These are phyloP conservation scores for Pseudocercospora crystallina DNA, from an alignment of 2,329 filamentous ascomycete species.

Conservation along the genomic window DNA sequence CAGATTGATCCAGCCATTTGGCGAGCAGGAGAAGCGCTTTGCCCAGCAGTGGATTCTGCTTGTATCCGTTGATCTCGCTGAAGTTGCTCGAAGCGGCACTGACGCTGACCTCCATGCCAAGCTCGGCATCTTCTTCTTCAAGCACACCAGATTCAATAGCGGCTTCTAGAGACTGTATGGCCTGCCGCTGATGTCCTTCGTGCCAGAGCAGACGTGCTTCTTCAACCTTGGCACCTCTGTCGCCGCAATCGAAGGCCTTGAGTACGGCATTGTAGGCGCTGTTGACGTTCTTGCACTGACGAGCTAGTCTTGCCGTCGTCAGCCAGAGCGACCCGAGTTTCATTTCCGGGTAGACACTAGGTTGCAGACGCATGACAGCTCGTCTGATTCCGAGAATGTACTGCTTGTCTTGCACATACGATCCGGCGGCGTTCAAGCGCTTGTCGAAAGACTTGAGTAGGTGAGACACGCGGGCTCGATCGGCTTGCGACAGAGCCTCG, in stretches of 20 bases:
- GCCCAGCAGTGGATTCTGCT: slow-evolving; percentile 64
- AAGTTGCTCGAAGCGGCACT: slow-evolving; percentile 7
- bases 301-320: slow-evolving; percentile 76
- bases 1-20: slow-evolving; percentile 95
- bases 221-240: slow-evolving; percentile 87
- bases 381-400: slow-evolving; percentile 84
- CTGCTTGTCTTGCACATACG: slow-evolving; percentile 89
- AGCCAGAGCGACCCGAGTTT: slow-evolving; percentile 86
- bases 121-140: slow-evolving; percentile 32
- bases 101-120: slow-evolving; percentile 9
- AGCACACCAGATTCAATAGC: slow-evolving; percentile 83
- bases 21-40: slow-evolving; percentile 84
- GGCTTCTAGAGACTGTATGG: slow-evolving; percentile 84
- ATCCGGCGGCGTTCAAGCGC: slow-evolving; percentile 84
- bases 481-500: slow-evolving; percentile 65
- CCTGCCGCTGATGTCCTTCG: slow-evolving; percentile 89
- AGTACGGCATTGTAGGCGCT: slow-evolving; percentile 93
- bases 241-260: slow-evolving; percentile 79
- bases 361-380: slow-evolving; percentile 65
- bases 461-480: slow-evolving; percentile 7
- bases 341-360: slow-evolving; percentile 57
- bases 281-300: slow-evolving; percentile 78
- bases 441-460: slow-evolving; percentile 40
- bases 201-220: slow-evolving; percentile 92
- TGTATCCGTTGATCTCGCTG: slow-evolving; percentile 32